Evolutionary conservation across 1,139 yeast species (phyloP).

Genomic region (Pichia cactophila): DNA sequence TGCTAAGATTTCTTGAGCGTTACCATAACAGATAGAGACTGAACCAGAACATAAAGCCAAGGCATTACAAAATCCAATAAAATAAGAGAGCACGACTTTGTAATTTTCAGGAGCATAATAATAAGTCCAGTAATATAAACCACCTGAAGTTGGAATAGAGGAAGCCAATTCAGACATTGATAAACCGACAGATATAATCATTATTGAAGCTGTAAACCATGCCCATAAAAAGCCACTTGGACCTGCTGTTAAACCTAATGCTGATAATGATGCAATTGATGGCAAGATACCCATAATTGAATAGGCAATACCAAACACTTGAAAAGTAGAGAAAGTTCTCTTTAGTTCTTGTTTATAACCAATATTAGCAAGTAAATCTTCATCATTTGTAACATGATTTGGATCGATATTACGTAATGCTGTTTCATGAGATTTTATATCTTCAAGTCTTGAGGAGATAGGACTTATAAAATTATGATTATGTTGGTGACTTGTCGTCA

Average conservation of each 20-base stretch:
- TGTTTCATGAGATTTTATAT: constrained; percentile 20
- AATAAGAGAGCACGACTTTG: constrained; percentile 40
- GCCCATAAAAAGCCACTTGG: constrained; percentile 59
- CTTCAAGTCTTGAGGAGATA: constrained; percentile 14
- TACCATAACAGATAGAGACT: constrained; percentile 53
- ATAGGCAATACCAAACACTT: constrained; percentile 47
- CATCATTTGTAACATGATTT: constrained; percentile 29
- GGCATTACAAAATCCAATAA: constrained; percentile 55
- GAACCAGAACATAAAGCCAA: constrained; percentile 51
- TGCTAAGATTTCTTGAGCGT: constrained; percentile 46
- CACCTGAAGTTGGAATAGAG: constrained; percentile 67
- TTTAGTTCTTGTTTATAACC: constrained; percentile 47
- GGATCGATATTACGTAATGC: constrained; percentile 25
- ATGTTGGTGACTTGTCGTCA: not conserved
- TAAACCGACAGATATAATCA: constrained; percentile 43
- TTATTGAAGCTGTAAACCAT: constrained; percentile 49
- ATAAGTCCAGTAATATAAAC: constrained; percentile 52
- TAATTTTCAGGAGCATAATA: constrained; percentile 44
- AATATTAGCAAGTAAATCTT: constrained; percentile 37
- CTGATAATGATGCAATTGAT: constrained; percentile 35
- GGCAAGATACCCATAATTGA: constrained; percentile 48
- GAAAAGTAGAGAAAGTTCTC: constrained; percentile 41
- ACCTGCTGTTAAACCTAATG: constrained; percentile 40
- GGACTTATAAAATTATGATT: constrained; percentile 12
- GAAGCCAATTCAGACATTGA: constrained; percentile 58